phyloP scores from a whole-genome alignment of 1,284 basidiomycete species.

The Bjerkandera adusta region DNA sequence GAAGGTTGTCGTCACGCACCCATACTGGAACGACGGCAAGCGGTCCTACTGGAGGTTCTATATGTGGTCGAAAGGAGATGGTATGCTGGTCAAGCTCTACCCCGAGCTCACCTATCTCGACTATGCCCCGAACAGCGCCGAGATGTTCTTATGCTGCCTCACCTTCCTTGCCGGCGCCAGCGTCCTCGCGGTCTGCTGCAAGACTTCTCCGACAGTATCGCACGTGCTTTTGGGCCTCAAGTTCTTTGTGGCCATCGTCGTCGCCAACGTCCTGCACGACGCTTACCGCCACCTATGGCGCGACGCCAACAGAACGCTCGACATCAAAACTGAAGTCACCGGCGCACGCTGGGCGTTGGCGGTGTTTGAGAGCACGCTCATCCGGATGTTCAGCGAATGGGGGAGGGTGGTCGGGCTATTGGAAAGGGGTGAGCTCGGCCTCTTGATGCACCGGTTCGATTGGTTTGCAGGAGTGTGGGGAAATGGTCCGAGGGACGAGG shows the following conservation, averaged over 20 bases:
- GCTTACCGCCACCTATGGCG: slow-evolving; percentile 44
- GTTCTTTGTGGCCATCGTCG: slow-evolving; percentile 29
- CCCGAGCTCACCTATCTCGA: slow-evolving; percentile 47
- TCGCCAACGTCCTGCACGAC: slow-evolving; percentile 47
- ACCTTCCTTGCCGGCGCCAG: slow-evolving; percentile 16
- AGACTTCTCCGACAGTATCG: background rate
- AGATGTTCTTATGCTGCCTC: slow-evolving; percentile 36
- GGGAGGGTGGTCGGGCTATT: slow-evolving; percentile 47
- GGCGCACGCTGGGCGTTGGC: slow-evolving; percentile 39
- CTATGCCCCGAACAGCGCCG: slow-evolving; percentile 47
- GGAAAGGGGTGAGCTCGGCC: slow-evolving; percentile 38
- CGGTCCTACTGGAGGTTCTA: slow-evolving; percentile 54
- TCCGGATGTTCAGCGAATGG: slow-evolving; percentile 50
- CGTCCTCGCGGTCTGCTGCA: slow-evolving; percentile 11
- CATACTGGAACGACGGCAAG: slow-evolving; percentile 53
- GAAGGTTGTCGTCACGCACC: slow-evolving; percentile 46
- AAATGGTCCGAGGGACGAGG: slow-evolving; percentile 39
- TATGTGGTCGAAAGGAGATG: slow-evolving; percentile 60
- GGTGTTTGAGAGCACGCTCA: slow-evolving; percentile 45
- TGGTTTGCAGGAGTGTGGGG: slow-evolving; percentile 50
- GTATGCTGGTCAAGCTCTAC: slow-evolving; percentile 45
- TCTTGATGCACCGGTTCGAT: slow-evolving; percentile 46
- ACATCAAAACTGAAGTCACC: slow-evolving; percentile 35
- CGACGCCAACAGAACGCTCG: slow-evolving; percentile 32
- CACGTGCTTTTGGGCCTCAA: slow-evolving; percentile 21